Base-by-base conservation (phyloP, 2,329 filamentous ascomycete species). In the Fusarium annulatum region DNA sequence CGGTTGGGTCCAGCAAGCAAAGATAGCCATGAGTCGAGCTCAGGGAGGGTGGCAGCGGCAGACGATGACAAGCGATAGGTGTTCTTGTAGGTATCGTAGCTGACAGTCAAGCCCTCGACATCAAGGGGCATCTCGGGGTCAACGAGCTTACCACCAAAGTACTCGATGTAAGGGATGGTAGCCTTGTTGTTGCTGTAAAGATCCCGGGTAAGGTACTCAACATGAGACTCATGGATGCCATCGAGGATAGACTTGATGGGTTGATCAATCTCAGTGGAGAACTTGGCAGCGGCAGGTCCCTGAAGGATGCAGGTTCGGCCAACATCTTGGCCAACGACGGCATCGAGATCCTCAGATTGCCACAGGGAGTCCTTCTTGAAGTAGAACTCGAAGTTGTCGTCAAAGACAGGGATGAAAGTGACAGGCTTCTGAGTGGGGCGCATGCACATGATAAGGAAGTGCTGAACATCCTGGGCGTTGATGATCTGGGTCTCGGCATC, bases 341-440 rank as follows among this genome's bases (percentile, higher is more conserved):
- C 96, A 79, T 97, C 96, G 16, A 99, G 88, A 79, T 99, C 96
- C 84, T 99, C 96, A 2, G 96, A 98, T 85, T 99, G 96, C 96
- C 96, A 99, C 12, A 99, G 89, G 3, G 96, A 99, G 83, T 99
- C 96, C 87, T 99, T 99, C 91, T 99, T 99, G 92, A 99, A 99
- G 87, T 94, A 99, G 85, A 97, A 97, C 81, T 99, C 96, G 76
- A 99, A 99, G 81, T 96, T 97, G 72, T 97, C 95, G 78, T 99
- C 96, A 28, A 99, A 88, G n/a, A 93, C 88, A 9, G 96, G 96
- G 36, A 99, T 95, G 81, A 99, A 99, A 2, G 96, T 96, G 34
- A 97, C 94, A 5, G 96, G 96, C 88, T 99, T 99, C 87, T 99
- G 96, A 45, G 92, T 93, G 53, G 93, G 94, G 42, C 95, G 92